Percentiles rank a stretch among this genome's conserved stretches.
Evolutionary conservation across 768 basidiomycete species (phyloP).

Genomic region (Boletus pseudo-olivaceus): DNA sequence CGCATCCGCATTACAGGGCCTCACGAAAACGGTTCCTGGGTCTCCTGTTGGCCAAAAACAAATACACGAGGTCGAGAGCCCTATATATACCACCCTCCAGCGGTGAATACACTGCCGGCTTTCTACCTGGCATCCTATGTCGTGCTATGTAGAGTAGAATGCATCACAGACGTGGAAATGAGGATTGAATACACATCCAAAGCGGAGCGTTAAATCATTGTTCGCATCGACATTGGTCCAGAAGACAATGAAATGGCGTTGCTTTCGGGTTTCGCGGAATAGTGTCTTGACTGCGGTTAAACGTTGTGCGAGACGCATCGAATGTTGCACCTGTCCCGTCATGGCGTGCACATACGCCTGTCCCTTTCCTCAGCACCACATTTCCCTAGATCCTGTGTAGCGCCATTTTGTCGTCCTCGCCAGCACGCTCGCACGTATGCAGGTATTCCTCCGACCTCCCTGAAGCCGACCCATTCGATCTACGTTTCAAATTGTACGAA

Average conservation of each 20-base stretch:
- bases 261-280: neutral
- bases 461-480: slow-evolving; percentile 47
- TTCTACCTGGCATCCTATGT: slow-evolving; percentile 1
- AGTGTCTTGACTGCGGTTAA: neutral
- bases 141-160: slow-evolving; percentile 22
- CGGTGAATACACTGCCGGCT: slow-evolving; percentile 46
- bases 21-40: slow-evolving; percentile 89
- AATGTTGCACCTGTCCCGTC: slow-evolving; percentile 29
- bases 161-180: neutral
- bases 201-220: neutral
- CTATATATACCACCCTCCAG: slow-evolving; percentile 80
- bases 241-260: neutral
- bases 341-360: slow-evolving; percentile 30
- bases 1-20: slow-evolving; percentile 53
- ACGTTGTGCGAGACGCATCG: neutral
- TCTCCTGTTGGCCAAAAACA: slow-evolving; percentile 75
- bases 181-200: neutral
- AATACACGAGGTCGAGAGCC: slow-evolving; percentile 85
- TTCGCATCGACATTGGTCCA: neutral
- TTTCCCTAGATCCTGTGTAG: neutral
- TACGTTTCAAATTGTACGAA: slow-evolving; percentile 75
- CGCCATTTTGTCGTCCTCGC: neutral
- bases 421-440: slow-evolving; percentile 12
- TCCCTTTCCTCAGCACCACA: neutral
- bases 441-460: slow-evolving; percentile 10